A percentile compares a stretch with the other conserved stretches of the same genome.
Evolutionary conservation across 2,329 filamentous ascomycete genomes (phyloP).

Genomic region (Lecanosticta acicola): DNA sequence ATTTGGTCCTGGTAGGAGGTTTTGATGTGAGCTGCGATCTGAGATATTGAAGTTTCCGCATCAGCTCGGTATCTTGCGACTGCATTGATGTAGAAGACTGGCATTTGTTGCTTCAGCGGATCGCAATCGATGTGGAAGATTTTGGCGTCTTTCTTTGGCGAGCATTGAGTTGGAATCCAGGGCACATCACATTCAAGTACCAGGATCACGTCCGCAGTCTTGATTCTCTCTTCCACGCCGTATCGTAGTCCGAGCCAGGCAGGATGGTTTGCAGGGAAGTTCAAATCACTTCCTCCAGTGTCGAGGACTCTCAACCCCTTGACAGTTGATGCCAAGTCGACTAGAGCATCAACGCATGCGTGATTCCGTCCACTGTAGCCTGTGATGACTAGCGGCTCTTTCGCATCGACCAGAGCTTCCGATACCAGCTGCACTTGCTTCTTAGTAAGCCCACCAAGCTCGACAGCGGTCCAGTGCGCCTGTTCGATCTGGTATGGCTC

Average conservation of each 20-base stretch:
- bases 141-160: constrained; percentile 51
- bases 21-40: constrained; percentile 59
- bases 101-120: constrained; percentile 59
- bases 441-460: constrained; percentile 56
- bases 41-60: constrained; percentile 55
- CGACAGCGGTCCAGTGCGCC: constrained; percentile 63
- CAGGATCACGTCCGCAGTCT: constrained; percentile 74
- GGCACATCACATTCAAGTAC: constrained; percentile 87
- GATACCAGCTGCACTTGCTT: constrained; percentile 56
- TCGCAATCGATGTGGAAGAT: constrained; percentile 63
- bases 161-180: constrained; percentile 77
- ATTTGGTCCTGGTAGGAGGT: constrained; percentile 42
- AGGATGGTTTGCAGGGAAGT: constrained; percentile 65
- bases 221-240: constrained; percentile 67
- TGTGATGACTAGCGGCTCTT: constrained; percentile 63
- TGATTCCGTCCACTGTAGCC: constrained; percentile 69
- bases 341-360: constrained; percentile 54
- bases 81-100: constrained; percentile 53
- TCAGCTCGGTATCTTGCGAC: constrained; percentile 49
- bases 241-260: constrained; percentile 60
- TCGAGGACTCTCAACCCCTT: constrained; percentile 67
- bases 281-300: constrained; percentile 74
- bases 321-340: constrained; percentile 61
- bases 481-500: constrained; percentile 65
- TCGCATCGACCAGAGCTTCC: constrained; percentile 57